These are phyloP conservation scores for Dichomitus squalens DNA, from an alignment of 1,284 basidiomycete species.

Conservation along the genomic window DNA sequence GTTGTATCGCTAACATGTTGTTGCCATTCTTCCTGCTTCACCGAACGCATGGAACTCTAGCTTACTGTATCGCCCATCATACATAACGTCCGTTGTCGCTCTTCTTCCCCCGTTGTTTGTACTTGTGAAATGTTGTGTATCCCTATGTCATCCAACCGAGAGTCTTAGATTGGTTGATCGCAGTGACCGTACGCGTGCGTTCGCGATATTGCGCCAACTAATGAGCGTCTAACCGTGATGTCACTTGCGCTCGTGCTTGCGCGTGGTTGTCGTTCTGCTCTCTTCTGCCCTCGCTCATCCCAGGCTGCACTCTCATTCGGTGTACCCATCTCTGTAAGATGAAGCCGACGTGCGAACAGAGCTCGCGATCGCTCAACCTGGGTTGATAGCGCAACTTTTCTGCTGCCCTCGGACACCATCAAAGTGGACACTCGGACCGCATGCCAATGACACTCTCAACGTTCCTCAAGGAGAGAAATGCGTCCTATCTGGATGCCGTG, in stretches of 20 bases:
- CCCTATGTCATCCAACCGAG: neutral
- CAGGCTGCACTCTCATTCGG: neutral
- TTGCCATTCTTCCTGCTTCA: too few relatives aligned
- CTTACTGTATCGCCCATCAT: too few relatives aligned
- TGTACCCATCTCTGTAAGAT: conserved; percentile 4
- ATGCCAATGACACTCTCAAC: conserved; percentile 7
- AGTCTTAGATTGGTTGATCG: neutral
- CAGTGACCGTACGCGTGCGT: too few relatives aligned
- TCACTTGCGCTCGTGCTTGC: neutral
- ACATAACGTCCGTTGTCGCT: too few relatives aligned
- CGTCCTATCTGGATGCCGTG: conserved; percentile 49
- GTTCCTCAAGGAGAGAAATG: conserved; percentile 36
- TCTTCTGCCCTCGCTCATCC: neutral
- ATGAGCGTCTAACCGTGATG: neutral
- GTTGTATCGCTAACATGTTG: too few relatives aligned
- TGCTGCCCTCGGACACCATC: neutral
- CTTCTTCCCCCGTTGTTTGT: neutral
- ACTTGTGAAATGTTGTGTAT: neutral
- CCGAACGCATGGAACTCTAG: too few relatives aligned
- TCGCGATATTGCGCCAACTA: too few relatives aligned
- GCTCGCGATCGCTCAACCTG: conserved; percentile 9
- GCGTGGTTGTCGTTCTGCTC: neutral
- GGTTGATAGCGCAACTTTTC: conserved; percentile 8
- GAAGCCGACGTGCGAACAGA: neutral
- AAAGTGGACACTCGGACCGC: neutral